Base-by-base conservation (phyloP, 768 basidiomycete genomes). In the Pluteus cervinus region DNA sequence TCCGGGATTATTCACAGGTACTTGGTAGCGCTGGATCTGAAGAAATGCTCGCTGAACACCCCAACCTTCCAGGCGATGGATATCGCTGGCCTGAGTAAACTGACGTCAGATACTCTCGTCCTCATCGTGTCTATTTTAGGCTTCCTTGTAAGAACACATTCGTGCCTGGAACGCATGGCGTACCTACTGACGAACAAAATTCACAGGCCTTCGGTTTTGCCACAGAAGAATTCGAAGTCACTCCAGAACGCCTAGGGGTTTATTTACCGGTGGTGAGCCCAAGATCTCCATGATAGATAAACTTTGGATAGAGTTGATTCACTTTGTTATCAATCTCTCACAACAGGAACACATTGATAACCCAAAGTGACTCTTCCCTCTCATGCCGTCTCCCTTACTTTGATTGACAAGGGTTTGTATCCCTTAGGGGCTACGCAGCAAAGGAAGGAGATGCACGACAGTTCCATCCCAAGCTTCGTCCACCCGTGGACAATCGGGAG, bases 331-430 rank as follows among this genome's bases (percentile, higher is more conserved):
- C 46, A 24, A 37, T 35, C 40, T 25, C 25, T 11, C 30, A 7
- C 15, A n/a, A 22, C 45, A 73, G 68, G 79, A 85, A 62, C 85
- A 86, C 49, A 85, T 86, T 46, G 83, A 88, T 52, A 86, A 86
- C 46, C 85, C 85, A 1, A 83, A 79, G 74, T 75, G 47, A 33
- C 62, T 32, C 7, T 6, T 11, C 24, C 23, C 1, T 22, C n/a
- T 11, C 16, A n/a, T 34, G 24, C 11, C 4, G 3, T 14, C 21
- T 11, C 3, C 15, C 24, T 11, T 24, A 22, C n/a, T 32, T 11
- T 28, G 10, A 2, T 25, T 32, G 18, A 3, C 20, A 17, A 1
- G 15, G 14, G 11, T n/a, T n/a, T n/a, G n/a, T n/a, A n/a, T n/a
- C n/a, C n/a, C 18, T 12, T 17, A 81, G 77, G 53, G 82, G 81